Evolutionary conservation across 441 rosid species (phyloP).

Genomic region (Euphorbia corollata): DNA sequence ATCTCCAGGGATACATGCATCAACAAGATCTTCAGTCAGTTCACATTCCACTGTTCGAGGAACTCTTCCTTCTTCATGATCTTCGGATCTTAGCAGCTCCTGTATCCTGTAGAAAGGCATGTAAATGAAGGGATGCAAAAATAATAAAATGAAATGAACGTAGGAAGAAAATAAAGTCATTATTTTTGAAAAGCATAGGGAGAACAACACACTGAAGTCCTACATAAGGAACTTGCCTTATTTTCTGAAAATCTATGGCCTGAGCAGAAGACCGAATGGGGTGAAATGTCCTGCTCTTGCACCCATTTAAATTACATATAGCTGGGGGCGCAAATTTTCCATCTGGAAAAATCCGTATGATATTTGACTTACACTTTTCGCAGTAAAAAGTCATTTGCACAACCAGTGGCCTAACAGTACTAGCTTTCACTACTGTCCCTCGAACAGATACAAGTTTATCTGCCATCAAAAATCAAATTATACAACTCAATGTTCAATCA

Average conservation of each 20-base stretch:
- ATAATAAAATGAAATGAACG: slow-evolving; percentile 6
- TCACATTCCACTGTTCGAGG: slow-evolving; percentile 99
- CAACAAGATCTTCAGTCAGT: slow-evolving; percentile 87
- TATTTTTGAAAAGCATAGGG: neutral
- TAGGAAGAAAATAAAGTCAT: neutral
- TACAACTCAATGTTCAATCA: slow-evolving; percentile 3
- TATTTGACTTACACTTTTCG: slow-evolving; percentile 63
- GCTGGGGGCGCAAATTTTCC: slow-evolving; percentile 90
- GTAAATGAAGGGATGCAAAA: slow-evolving; percentile 2
- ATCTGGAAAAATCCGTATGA: slow-evolving; percentile 58
- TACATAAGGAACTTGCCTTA: slow-evolving; percentile 40
- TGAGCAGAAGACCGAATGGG: slow-evolving; percentile 78
- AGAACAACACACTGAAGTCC: neutral
- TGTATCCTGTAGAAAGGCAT: slow-evolving; percentile 49
- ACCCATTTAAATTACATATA: slow-evolving; percentile 66
- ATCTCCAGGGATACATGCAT: slow-evolving; percentile 92
- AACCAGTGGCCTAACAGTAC: slow-evolving; percentile 88
- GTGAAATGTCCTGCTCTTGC: slow-evolving; percentile 69
- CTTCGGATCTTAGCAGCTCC: slow-evolving; percentile 67
- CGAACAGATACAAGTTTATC: slow-evolving; percentile 92
- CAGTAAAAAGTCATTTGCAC: slow-evolving; percentile 71
- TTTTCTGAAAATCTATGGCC: slow-evolving; percentile 88
- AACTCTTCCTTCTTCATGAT: slow-evolving; percentile 97
- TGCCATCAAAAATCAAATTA: slow-evolving; percentile 26
- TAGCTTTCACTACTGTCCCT: slow-evolving; percentile 83